A percentile compares a stretch with the other conserved stretches of the same genome.
Evolutionary conservation across 2,329 filamentous ascomycete genomes (phyloP).

Genomic region (Hypocrella siamensis): DNA sequence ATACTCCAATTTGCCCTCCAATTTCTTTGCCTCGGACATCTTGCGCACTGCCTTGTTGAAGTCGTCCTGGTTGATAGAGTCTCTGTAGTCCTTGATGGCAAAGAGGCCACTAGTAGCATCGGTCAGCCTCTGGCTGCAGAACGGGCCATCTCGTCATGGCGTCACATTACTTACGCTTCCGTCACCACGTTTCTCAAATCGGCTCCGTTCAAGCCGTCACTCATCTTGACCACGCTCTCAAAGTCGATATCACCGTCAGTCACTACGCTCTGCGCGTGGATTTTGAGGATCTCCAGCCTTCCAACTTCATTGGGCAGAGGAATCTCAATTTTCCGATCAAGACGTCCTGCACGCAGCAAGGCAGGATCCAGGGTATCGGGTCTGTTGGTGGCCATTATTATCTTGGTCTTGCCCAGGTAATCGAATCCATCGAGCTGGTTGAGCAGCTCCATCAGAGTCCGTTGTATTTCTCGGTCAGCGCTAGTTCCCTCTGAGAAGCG

Average conservation of each 20-base stretch:
- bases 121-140: too few relatives aligned
- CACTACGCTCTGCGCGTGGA: slow-evolving; percentile 74
- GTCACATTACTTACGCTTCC: slow-evolving; percentile 66
- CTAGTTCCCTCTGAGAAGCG: slow-evolving; percentile 96
- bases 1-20: slow-evolving; percentile 96
- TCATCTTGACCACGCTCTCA: slow-evolving; percentile 99
- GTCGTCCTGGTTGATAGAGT: slow-evolving; percentile 93
- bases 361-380: slow-evolving; percentile 93
- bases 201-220: slow-evolving; percentile 90
- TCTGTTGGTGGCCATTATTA: slow-evolving; percentile 99
- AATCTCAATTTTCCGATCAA: slow-evolving; percentile 97
- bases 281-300: slow-evolving; percentile 93
- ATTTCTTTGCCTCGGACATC: slow-evolving; percentile 92
- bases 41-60: slow-evolving; percentile 99
- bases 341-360: slow-evolving; percentile 75
- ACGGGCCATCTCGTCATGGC: neutral
- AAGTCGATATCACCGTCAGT: slow-evolving; percentile 95
- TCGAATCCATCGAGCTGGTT: slow-evolving; percentile 99
- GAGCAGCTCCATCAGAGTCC: slow-evolving; percentile 94
- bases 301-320: slow-evolving; percentile 94
- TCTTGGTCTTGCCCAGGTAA: slow-evolving; percentile 98
- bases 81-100: slow-evolving; percentile 95
- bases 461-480: slow-evolving; percentile 94
- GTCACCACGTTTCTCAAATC: slow-evolving; percentile 97
- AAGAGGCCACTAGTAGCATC: slow-evolving; percentile 57